Evolutionary conservation across 73 alveolate species (phyloP), one percentile per base, ranked within the genome.

Genomic region (Effrenium voratum): DNA sequence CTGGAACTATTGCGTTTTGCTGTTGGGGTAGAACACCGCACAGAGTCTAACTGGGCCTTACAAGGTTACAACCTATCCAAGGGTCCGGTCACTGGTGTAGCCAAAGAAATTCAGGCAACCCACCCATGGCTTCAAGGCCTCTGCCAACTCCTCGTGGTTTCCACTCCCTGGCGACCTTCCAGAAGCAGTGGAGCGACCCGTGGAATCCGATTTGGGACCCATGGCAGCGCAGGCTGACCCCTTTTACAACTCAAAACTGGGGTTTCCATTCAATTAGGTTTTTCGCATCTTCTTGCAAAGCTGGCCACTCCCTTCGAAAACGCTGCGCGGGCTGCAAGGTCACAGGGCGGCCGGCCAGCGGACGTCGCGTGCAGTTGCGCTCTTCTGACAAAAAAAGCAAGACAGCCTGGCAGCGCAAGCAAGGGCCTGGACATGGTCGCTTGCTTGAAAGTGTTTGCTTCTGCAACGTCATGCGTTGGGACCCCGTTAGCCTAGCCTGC

Each of bases 71-170:
- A 22, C n/a, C 70, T 1, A 5, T 57, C 70, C n/a, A 57, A 57
- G 70, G 26, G 16, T 57, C 70, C 93, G 75, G 5, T 47, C 55
- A 22, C n/a, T 47, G 36, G 93, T 1, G 75, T 82, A 82, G 3
- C 32, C 3, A 36, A 82, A 8, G 73, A 82, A 82, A 34, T 47
- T 47, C 19, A 28, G 2, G 19, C 44, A 19, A 45, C 0, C 10
- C 46, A 47, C 91, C 91, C 91, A 80, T 16, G 91, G 68, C 43
- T 46, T 80, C 70, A 80, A 46, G 44, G 91, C 91, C 30, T 44
- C 91, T 2, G 46, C 91, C 43, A 80, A 46, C 91, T 68, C 91
- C 4, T 4, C 0, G 28, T 32, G 2, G 32, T 44, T 43, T 2
- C 40, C 68, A 10, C 70, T 44, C 45, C 91, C 49, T 5, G 24